These are phyloP conservation scores for Colletotrichum theobromicola DNA, from an alignment of 2,329 filamentous ascomycete genomes.

Conservation along the genomic window DNA sequence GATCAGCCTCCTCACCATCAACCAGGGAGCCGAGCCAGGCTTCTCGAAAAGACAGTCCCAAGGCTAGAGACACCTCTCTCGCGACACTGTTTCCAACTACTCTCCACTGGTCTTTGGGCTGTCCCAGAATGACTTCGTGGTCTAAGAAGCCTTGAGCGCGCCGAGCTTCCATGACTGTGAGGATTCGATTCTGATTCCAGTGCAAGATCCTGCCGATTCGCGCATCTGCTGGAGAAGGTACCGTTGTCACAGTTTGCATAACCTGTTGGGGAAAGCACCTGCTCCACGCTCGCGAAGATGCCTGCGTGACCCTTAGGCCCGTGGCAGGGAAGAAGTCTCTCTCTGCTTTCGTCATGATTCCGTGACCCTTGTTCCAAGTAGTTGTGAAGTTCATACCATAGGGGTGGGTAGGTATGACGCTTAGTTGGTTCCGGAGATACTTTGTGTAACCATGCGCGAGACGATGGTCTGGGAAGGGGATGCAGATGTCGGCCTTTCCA, in stretches of 20 bases:
- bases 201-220: constrained; percentile 64
- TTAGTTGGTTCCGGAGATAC: constrained; percentile 50
- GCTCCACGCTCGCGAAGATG: constrained; percentile 49
- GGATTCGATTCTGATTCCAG: constrained; percentile 65
- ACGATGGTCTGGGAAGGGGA: constrained; percentile 72
- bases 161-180: constrained; percentile 71
- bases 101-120: constrained; percentile 58
- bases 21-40: constrained; percentile 52
- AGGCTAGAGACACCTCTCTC: constrained; percentile 67
- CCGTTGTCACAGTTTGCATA: constrained; percentile 69
- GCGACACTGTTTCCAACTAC: constrained; percentile 82
- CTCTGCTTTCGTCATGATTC: constrained; percentile 43
- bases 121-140: constrained; percentile 71
- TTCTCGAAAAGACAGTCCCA: constrained; percentile 69
- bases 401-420: constrained; percentile 64
- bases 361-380: constrained; percentile 45
- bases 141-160: constrained; percentile 75
- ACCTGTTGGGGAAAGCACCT: constrained; percentile 58
- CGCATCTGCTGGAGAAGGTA: constrained; percentile 53
- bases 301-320: constrained; percentile 12
- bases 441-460: constrained; percentile 45
- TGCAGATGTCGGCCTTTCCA: constrained; percentile 64
- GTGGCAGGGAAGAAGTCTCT: constrained; percentile 41
- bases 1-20: constrained; percentile 11
- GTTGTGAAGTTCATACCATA: constrained; percentile 57